Evolutionary conservation across 495 filamentous ascomycete species (phyloP).

Genomic region (Pyrenopolyporus hunteri): DNA sequence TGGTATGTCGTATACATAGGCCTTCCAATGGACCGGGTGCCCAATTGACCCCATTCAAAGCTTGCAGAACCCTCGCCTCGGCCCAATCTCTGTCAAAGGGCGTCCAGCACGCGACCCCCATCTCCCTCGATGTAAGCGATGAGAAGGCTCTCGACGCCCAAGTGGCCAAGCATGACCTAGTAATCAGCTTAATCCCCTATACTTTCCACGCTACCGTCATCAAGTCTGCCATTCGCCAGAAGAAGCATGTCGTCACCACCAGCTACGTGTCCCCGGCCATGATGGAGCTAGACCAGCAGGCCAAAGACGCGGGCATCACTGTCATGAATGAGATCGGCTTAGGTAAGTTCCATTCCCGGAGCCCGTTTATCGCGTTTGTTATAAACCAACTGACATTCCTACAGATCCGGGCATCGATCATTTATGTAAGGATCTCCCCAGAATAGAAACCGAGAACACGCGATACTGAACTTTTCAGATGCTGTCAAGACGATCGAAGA

Average conservation of each 20-base stretch:
- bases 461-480: slow-evolving; percentile 46
- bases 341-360: slow-evolving; percentile 36
- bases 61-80: slow-evolving; percentile 81
- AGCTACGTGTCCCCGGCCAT: slow-evolving; percentile 92
- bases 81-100: slow-evolving; percentile 77
- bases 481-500: slow-evolving; percentile 89
- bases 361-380: slow-evolving; percentile 10
- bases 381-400: background rate
- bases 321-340: slow-evolving; percentile 98
- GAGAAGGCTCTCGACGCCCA: slow-evolving; percentile 75
- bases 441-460: background rate
- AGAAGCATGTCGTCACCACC: slow-evolving; percentile 97
- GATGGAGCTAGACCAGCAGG: slow-evolving; percentile 80
- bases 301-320: slow-evolving; percentile 92
- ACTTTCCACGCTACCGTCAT: slow-evolving; percentile 90
- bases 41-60: slow-evolving; percentile 48
- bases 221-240: slow-evolving; percentile 89
- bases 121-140: slow-evolving; percentile 83
- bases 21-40: background rate
- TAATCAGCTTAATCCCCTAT: slow-evolving; percentile 88
- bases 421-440: background rate
- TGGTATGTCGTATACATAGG: slow-evolving; percentile 59
- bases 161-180: slow-evolving; percentile 77
- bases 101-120: slow-evolving; percentile 71
- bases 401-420: slow-evolving; percentile 34